Percentiles rank a stretch among this genome's conserved stretches.
phyloP scores from a whole-genome alignment of 169 alveolate species.

The Plasmodium gallinaceum region DNA sequence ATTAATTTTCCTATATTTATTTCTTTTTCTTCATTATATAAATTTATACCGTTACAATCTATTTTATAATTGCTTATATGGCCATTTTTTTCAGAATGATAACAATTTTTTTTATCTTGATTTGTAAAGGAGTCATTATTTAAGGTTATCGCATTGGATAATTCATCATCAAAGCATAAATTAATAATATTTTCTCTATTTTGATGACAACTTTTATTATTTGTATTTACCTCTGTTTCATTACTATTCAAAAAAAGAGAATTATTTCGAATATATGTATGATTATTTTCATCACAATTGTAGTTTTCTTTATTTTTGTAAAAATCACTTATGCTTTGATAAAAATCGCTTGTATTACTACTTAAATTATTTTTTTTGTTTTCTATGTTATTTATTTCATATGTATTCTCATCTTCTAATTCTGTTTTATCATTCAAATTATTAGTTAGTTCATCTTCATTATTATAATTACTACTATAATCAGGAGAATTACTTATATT shows the following conservation, averaged over 20 bases:
- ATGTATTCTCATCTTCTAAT: constrained; percentile 12
- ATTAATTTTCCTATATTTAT: not conserved
- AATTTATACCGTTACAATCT: constrained; percentile 1
- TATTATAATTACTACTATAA: constrained; percentile 16
- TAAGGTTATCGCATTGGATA: constrained; percentile 62
- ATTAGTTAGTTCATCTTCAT: constrained; percentile 8
- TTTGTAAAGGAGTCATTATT: constrained; percentile 29
- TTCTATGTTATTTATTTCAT: constrained; percentile 24
- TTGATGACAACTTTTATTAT: constrained; percentile 12
- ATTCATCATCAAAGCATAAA: constrained; percentile 70
- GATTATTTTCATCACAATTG: constrained; percentile 8
- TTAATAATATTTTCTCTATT: constrained; percentile 41
- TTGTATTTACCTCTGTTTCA: constrained; percentile 41
- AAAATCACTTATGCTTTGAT: constrained; percentile 64
- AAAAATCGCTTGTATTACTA: constrained; percentile 72
- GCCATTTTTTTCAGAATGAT: constrained; percentile 5
- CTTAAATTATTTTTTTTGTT: constrained; percentile 37
- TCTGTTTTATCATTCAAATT: constrained; percentile 6
- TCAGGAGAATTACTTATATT: constrained; percentile 1
- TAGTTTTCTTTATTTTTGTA: constrained; percentile 49
- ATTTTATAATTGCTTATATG: not conserved
- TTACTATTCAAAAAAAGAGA: constrained; percentile 34
- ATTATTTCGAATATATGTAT: constrained; percentile 1
- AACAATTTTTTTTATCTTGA: constrained; percentile 11
- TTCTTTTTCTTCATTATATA: constrained; percentile 1